These are phyloP conservation scores for Podospora comata DNA, from an alignment of 495 filamentous ascomycete species.

Conservation along the genomic window DNA sequence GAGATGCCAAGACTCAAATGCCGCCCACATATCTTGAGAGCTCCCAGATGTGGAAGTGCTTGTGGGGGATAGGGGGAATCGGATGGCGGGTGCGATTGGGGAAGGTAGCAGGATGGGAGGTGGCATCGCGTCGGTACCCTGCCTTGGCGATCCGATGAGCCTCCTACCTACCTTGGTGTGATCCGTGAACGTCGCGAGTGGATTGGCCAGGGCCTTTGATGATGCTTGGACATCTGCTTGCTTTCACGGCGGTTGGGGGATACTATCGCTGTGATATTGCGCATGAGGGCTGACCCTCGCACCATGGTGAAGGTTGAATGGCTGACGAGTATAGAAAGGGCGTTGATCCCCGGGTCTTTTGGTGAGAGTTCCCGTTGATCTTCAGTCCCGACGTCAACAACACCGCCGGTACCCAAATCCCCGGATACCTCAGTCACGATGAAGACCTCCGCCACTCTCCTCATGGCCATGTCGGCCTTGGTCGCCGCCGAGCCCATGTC, in stretches of 20 bases:
- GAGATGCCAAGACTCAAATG: background rate
- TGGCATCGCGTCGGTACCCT: background rate
- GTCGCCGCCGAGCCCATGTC: constrained; percentile 15
- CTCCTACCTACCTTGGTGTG: background rate
- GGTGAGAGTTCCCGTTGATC: background rate
- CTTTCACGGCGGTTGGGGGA: too few species aligned
- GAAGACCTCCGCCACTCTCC: constrained; percentile 21
- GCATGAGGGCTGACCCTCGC: too few species aligned
- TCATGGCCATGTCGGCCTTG: constrained; percentile 19
- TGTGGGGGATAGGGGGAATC: background rate
- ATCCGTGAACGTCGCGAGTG: background rate
- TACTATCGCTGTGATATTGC: too few species aligned
- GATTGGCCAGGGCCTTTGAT: background rate
- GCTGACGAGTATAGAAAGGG: too few species aligned
- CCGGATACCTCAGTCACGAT: background rate
- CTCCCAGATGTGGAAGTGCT: background rate
- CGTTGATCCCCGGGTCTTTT: background rate
- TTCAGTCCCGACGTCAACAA: background rate
- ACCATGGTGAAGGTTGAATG: too few species aligned
- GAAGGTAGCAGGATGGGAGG: background rate
- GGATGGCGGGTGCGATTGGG: background rate
- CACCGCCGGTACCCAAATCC: too few species aligned
- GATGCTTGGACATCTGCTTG: too few species aligned
- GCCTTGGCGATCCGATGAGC: background rate
- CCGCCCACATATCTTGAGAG: background rate